phyloP scores from a whole-genome alignment of 352 stramenopile species.

The Pythium guiyangense region DNA sequence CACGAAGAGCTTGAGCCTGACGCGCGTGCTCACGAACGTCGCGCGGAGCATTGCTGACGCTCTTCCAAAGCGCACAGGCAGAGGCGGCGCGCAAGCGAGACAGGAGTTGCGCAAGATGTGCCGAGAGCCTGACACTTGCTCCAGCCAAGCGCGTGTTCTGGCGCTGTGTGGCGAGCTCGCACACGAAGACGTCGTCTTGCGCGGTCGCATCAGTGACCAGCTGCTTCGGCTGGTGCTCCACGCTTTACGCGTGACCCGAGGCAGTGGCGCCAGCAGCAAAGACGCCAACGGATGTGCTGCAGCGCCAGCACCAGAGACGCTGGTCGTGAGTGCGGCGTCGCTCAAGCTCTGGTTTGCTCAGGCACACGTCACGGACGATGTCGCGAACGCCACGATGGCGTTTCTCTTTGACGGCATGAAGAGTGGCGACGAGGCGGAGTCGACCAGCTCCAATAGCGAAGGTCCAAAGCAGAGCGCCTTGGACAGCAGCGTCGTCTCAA shows the following conservation, averaged over 20 bases:
- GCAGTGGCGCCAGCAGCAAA: background rate
- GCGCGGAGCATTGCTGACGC: constrained; percentile 13
- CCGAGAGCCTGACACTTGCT: background rate
- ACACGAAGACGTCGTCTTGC: background rate
- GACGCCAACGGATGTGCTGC: background rate
- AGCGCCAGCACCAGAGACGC: background rate
- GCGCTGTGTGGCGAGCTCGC: background rate
- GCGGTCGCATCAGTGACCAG: background rate
- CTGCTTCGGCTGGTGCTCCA: background rate
- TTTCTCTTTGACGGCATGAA: background rate
- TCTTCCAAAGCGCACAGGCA: background rate
- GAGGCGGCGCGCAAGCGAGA: too few relatives aligned
- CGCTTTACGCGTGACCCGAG: background rate
- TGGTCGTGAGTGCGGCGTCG: background rate
- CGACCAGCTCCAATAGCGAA: too few relatives aligned
- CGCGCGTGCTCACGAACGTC: constrained; percentile 24
- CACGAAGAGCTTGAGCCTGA: constrained; percentile 17
- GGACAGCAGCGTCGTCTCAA: background rate
- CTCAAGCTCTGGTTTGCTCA: background rate
- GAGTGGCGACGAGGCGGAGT: background rate
- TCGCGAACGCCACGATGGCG: background rate
- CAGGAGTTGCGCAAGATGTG: background rate
- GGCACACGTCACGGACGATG: background rate
- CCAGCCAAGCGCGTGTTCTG: background rate
- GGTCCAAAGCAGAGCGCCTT: constrained; percentile 2